Base-by-base conservation (phyloP, 2,329 filamentous ascomycete species). In the Teratosphaeria pseudoeucalypti region DNA sequence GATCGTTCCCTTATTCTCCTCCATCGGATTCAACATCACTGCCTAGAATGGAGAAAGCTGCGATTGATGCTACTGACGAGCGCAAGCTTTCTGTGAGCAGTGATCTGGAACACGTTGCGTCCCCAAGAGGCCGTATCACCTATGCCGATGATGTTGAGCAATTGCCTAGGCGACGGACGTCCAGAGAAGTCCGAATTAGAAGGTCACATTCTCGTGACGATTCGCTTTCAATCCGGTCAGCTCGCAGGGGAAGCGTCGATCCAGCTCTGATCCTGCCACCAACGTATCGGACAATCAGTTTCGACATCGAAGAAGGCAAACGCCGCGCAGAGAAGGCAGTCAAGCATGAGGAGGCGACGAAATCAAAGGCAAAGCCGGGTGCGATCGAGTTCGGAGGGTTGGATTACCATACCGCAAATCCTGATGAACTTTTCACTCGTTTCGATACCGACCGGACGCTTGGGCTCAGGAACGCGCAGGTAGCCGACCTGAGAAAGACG, bases 371-470 rank as follows among this genome's bases (percentile, higher is more conserved):
- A 37, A 55, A 54, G 49, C 37, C 60, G 55, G 34, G 52, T 34
- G 57, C 60, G 11, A 61, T 62, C 63, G 70, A 71, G 54, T 70
- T 72, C 29, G 67, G 61, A 26, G 78, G 80, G 60, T 77, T 89
- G 56, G 84, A 89, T 67, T 88, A 87, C 85, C 87, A 90, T 70
- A 83, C 75, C 0, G 74, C 88, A 11, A 71, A 82, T 0, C 67
- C 78, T 12, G 76, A 82, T 6, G 83, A 87, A 60, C 75, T 88
- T n/a, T 78, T 81, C 60, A 77, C 78, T 32, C 81, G 85, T 29
- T 79, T 88, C 37, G 78, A 79, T 1, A 82, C 81, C 6, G 85
- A 84, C 14, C 69, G 77, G 14, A 72, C 72, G 1, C 74, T 80
- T 57, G 87, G 87, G 56, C 79, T 91, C 1, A 86, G 85, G 0